Conservation (phyloP, 2,329 filamentous ascomycete genomes). For the Bipolaris bicolor region DNA sequence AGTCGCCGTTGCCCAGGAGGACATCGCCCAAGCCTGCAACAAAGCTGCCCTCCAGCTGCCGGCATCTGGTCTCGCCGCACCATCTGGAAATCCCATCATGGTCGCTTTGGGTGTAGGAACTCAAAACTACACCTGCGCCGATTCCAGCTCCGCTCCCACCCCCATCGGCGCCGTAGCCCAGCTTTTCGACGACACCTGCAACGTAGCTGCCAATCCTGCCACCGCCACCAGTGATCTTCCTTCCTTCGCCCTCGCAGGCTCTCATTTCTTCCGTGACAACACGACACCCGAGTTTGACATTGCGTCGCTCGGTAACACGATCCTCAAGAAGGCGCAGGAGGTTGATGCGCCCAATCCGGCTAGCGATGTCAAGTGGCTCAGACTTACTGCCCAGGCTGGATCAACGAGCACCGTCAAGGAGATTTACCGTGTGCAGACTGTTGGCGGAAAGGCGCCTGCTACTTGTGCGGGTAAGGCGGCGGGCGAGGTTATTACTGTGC, state of each 20-base stretch:
- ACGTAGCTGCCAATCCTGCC: constrained; percentile 24
- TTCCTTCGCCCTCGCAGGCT: constrained; percentile 56
- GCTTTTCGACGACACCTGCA: constrained; percentile 36
- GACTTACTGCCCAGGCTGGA: constrained; percentile 60
- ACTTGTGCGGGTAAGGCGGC: constrained; percentile 64
- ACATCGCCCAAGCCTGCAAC: constrained; percentile 19
- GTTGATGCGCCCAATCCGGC: constrained; percentile 67
- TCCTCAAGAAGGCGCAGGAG: constrained; percentile 68
- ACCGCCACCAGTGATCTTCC: constrained; percentile 35
- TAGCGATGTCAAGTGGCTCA: constrained; percentile 76
- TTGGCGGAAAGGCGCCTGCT: constrained; percentile 75
- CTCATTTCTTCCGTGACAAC: constrained; percentile 78
- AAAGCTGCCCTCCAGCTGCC: constrained; percentile 34
- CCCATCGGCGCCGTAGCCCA: constrained; percentile 53
- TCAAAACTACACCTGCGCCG: constrained; percentile 58
- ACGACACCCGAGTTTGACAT: constrained; percentile 84
- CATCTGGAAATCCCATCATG: constrained; percentile 48
- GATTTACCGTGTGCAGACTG: constrained; percentile 84
- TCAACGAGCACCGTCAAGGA: constrained; percentile 62
- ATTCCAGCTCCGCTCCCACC: constrained; percentile 39
- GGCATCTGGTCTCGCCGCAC: constrained; percentile 30
- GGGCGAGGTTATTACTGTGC: constrained; percentile 67
- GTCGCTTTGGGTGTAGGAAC: constrained; percentile 57
- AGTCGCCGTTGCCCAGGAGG: constrained; percentile 13
- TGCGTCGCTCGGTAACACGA: constrained; percentile 67